phyloP scores from a whole-genome alignment of 345 rosid species.

The Xanthoceras sorbifolium region DNA sequence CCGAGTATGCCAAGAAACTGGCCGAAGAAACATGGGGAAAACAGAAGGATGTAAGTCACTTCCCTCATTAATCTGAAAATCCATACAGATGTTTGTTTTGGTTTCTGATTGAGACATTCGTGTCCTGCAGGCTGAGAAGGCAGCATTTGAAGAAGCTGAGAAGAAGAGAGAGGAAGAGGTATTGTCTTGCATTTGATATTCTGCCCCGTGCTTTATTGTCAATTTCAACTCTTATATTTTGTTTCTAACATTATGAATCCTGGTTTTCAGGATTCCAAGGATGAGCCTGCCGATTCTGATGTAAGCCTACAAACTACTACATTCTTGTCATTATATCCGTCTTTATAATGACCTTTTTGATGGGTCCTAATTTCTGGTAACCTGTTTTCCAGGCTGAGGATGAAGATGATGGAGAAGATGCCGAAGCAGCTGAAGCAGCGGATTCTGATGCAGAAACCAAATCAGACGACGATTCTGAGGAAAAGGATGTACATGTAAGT shows the following conservation, averaged over 20 bases:
- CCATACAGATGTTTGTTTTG: background rate
- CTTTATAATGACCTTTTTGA: background rate
- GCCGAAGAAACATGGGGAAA: constrained; percentile 98
- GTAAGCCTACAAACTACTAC: constrained; percentile 42
- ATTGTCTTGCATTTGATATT: constrained; percentile 5
- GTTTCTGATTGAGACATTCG: constrained; percentile 21
- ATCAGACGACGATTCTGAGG: constrained; percentile 35
- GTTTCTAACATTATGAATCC: constrained; percentile 11
- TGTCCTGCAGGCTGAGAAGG: constrained; percentile 84
- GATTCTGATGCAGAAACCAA: constrained; percentile 51
- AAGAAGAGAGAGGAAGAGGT: constrained; percentile 89
- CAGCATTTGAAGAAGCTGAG: constrained; percentile 91
- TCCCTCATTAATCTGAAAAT: background rate
- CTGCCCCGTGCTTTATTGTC: background rate
- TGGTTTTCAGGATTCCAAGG: constrained; percentile 64
- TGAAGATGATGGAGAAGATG: constrained; percentile 48
- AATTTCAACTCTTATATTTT: background rate
- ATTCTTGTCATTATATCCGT: background rate
- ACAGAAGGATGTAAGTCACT: constrained; percentile 73
- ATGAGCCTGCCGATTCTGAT: constrained; percentile 63
- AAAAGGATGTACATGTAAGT: constrained; percentile 44
- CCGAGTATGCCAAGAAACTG: constrained; percentile 78
- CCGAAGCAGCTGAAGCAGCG: constrained; percentile 40
- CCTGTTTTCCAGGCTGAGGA: constrained; percentile 60
- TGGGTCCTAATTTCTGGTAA: constrained; percentile 8